Percentiles rank a stretch among this genome's conserved stretches.
Evolutionary conservation across 2,329 filamentous ascomycete genomes (phyloP).

Genomic region (Westerdykella aurantiaca): DNA sequence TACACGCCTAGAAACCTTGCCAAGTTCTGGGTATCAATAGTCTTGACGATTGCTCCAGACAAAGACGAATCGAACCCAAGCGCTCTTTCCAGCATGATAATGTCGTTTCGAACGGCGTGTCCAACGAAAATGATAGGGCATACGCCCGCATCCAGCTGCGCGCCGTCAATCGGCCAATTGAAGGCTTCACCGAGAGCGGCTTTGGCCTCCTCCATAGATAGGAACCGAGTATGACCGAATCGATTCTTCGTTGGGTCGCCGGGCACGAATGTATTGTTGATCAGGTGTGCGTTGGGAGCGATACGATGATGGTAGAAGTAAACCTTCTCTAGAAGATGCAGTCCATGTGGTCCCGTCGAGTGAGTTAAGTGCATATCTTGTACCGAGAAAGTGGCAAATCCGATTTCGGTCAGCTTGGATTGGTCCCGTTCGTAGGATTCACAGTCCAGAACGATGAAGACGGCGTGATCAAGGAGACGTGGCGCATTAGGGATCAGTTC

Average conservation of each 20-base stretch:
- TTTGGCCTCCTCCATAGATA: conserved; percentile 3
- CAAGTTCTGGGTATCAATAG: conserved; percentile 22
- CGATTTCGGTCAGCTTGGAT: not conserved
- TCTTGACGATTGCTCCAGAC: conserved; percentile 11
- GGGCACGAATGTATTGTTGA: conserved; percentile 8
- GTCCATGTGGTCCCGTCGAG: not conserved
- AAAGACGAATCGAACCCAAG: not conserved
- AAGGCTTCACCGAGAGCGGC: conserved; percentile 9
- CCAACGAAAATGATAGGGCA: conserved; percentile 16
- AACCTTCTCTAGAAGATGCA: conserved; percentile 10
- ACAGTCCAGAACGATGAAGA: not conserved
- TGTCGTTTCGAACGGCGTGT: conserved; percentile 12
- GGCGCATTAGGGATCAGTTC: not conserved
- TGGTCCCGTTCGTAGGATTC: not conserved
- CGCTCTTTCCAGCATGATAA: too few species aligned
- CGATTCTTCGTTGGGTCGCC: conserved; percentile 12
- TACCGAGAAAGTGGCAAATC: not conserved
- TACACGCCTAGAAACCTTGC: conserved; percentile 7
- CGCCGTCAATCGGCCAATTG: conserved; percentile 7
- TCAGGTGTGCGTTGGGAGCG: conserved; percentile 11
- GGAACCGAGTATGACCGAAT: conserved; percentile 15
- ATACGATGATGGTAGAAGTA: conserved; percentile 20
- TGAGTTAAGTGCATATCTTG: conserved; percentile 1
- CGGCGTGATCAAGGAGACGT: not conserved
- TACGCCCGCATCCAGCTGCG: not conserved